A percentile compares a stretch with the other conserved stretches of the same genome.
phyloP scores from a whole-genome alignment of 2,329 filamentous ascomycete genomes.

The Fulvia fulva region DNA sequence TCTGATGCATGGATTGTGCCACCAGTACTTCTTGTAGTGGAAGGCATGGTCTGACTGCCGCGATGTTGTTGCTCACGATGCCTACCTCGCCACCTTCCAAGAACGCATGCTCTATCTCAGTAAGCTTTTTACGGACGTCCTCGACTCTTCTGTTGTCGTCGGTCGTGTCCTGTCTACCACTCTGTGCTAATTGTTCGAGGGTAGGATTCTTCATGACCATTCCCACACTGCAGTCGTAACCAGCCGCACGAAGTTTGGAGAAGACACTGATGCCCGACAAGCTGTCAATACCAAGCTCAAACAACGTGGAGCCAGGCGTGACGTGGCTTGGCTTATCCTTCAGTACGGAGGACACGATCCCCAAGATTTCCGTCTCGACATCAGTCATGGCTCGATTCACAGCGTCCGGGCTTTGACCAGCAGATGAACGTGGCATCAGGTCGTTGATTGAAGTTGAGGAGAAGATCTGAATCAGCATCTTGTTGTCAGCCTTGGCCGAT shows the following conservation, averaged over 20 bases:
- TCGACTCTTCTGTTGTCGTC: not conserved
- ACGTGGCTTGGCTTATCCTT: slow-evolving; percentile 11
- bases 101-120: not conserved
- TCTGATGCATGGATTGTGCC: slow-evolving; percentile 10
- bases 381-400: slow-evolving; percentile 4
- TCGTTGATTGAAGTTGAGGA: slow-evolving; percentile 7
- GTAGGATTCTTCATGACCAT: slow-evolving; percentile 17
- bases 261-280: slow-evolving; percentile 16
- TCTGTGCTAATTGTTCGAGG: slow-evolving; percentile 11
- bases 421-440: slow-evolving; percentile 1
- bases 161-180: not conserved
- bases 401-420: not conserved
- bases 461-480: slow-evolving; percentile 12
- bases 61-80: not conserved
- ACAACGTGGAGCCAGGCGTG: slow-evolving; percentile 7
- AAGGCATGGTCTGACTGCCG: slow-evolving; percentile 8
- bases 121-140: not conserved
- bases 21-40: slow-evolving; percentile 12
- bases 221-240: slow-evolving; percentile 13
- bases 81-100: not conserved
- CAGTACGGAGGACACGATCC: slow-evolving; percentile 5
- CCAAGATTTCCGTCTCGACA: slow-evolving; percentile 5
- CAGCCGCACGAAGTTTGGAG: slow-evolving; percentile 11
- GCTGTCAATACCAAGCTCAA: slow-evolving; percentile 18
- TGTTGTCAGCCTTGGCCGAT: slow-evolving; percentile 17